Evolutionary conservation across 495 filamentous ascomycete genomes (phyloP).

Genomic region (Pseudomonodictys pantanalensis): DNA sequence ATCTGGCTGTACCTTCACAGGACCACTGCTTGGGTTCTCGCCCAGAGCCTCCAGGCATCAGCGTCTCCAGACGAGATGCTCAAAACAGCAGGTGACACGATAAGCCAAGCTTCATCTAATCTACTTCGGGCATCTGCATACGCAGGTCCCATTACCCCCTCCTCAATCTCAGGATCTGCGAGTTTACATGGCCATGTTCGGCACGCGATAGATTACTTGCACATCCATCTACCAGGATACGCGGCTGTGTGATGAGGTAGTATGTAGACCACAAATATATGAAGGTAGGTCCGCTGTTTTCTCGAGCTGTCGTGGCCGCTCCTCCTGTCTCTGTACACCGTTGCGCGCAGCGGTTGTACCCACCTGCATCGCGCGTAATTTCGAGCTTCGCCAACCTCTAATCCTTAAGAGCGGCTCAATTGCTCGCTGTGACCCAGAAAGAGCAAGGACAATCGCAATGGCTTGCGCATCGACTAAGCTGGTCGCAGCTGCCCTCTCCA

Average conservation of each 20-base stretch:
- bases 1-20: too few species aligned
- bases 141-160: neutral
- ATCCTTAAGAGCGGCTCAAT: neutral
- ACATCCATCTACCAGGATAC: neutral
- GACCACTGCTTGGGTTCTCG: too few species aligned
- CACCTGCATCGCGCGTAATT: too few species aligned
- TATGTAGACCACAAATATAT: too few species aligned
- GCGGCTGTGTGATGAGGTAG: too few species aligned
- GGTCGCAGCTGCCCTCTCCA: constrained; percentile 26
- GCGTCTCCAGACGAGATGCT: too few species aligned
- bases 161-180: neutral
- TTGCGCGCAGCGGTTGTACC: too few species aligned
- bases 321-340: too few species aligned
- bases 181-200: neutral
- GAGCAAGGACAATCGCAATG: neutral
- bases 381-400: too few species aligned
- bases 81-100: constrained; percentile 1
- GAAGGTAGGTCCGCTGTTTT: too few species aligned
- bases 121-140: constrained; percentile 9
- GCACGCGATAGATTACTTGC: neutral
- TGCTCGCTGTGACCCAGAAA: neutral
- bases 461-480: neutral
- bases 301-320: too few species aligned
- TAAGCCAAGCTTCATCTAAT: constrained; percentile 16
- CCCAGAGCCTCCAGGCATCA: too few species aligned